Conservation (phyloP, 169 alveolate genomes). For the Plasmodium cynomolgi region DNA sequence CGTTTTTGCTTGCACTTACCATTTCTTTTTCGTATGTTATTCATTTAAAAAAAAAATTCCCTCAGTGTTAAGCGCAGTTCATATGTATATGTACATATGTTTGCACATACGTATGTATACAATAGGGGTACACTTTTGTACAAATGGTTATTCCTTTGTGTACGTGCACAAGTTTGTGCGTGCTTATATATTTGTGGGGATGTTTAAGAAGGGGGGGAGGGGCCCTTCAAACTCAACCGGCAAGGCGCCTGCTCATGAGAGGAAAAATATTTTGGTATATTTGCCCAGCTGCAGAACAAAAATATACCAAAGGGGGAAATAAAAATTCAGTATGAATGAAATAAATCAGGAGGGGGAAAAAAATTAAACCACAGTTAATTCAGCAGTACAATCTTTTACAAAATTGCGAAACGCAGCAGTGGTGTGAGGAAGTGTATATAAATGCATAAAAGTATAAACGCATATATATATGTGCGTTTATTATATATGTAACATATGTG, state of each 20-base stretch:
- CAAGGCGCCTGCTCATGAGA: neutral
- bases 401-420: neutral
- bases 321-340: neutral
- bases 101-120: neutral
- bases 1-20: constrained; percentile 30
- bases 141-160: neutral
- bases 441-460: neutral
- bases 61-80: neutral
- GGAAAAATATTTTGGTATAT: neutral
- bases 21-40: constrained; percentile 52
- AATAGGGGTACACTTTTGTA: neutral
- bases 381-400: neutral
- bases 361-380: constrained; percentile 19
- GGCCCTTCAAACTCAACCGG: constrained; percentile 5
- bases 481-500: constrained; percentile 12
- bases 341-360: constrained; percentile 8
- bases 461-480: neutral
- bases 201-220: neutral
- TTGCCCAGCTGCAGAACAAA: constrained; percentile 56
- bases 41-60: constrained; percentile 49
- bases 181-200: neutral
- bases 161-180: neutral
- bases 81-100: neutral
- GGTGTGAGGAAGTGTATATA: neutral
- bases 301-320: constrained; percentile 17